Evolutionary conservation across 2,329 filamentous ascomycete species (phyloP), one percentile per base, ranked within the genome.

Genomic region (Colletotrichum viniferum): DNA sequence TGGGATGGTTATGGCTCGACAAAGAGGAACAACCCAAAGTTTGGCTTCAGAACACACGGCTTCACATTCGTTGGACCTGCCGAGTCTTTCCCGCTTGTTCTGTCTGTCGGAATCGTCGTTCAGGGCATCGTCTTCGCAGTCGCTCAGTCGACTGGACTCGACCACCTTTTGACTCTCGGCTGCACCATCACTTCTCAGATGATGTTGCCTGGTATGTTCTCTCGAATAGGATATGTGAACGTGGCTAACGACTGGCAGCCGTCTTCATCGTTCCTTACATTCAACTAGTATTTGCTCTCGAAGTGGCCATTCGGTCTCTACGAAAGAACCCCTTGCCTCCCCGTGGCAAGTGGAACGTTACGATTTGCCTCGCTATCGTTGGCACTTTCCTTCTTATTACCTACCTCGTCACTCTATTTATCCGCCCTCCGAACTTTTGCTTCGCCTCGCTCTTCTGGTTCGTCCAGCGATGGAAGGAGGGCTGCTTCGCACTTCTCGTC

Each of bases 371-470:
- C 34, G 85, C 82, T 24, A 80, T 88, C 14, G 82, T 93, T 30
- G 82, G 87, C 21, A 81, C 90, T 61, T 84, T 92, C 73, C 80
- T 90, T 24, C 80, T 94, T 38, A 82, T 84, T 48, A 91, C 90
- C 24, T 93, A 92, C 83, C 84, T 92, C 48, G 88, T 92, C 30
- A 91, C 92, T 18, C 85, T 89, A 71, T 86, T 90, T 65, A 84
- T 89, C 76, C 87, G 85, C 6, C 88, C 92, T 58, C 87, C 87
- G 7, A 88, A 92, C 77, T 87, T 89, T 68, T 95, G 93, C 83
- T 92, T 94, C 78, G 92, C 91, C 28, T 92, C 91, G 7, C 86
- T 95, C 9, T 91, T 94, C 78, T 94, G 91, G 91, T 93, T 93
- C 76, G 85, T 94, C 56, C 87, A 90, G 71, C 87, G 86, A 78